A percentile compares a stretch with the other conserved stretches of the same genome.
Evolutionary conservation across 345 rosid species (phyloP).

Genomic region (Eucalyptus tenuipes): DNA sequence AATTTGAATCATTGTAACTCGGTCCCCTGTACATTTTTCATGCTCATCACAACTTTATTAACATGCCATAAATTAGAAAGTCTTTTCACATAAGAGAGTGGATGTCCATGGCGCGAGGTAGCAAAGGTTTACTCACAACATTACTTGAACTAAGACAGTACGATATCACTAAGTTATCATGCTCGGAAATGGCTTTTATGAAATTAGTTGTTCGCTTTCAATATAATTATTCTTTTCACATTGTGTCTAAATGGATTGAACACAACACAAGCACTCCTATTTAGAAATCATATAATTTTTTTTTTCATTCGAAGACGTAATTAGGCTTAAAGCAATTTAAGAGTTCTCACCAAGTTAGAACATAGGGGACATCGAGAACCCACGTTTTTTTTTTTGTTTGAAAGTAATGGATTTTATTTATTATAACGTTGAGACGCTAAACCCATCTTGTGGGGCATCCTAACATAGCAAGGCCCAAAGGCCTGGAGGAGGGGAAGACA

Average conservation of each 20-base stretch:
- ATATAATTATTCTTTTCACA: background rate
- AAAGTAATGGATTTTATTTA: no score
- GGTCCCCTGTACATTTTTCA: background rate
- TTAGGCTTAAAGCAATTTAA: background rate
- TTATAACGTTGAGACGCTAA: no score
- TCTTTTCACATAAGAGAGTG: background rate
- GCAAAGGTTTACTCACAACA: background rate
- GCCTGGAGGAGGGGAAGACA: no score
- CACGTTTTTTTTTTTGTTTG: no score
- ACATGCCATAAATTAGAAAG: background rate
- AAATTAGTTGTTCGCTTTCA: background rate
- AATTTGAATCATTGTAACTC: background rate
- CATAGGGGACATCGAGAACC: background rate
- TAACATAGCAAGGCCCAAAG: no score
- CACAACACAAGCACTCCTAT: background rate
- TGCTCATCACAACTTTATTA: background rate
- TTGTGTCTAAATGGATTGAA: background rate
- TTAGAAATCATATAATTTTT: background rate
- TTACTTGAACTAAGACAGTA: background rate
- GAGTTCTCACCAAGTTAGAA: background rate
- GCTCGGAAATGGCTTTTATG: background rate
- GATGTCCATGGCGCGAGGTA: background rate
- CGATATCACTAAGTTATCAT: background rate
- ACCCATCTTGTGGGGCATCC: no score
- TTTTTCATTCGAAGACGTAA: background rate